These are phyloP conservation scores for Candolleomyces efflorescens DNA, from an alignment of 768 basidiomycete genomes.

Conservation along the genomic window DNA sequence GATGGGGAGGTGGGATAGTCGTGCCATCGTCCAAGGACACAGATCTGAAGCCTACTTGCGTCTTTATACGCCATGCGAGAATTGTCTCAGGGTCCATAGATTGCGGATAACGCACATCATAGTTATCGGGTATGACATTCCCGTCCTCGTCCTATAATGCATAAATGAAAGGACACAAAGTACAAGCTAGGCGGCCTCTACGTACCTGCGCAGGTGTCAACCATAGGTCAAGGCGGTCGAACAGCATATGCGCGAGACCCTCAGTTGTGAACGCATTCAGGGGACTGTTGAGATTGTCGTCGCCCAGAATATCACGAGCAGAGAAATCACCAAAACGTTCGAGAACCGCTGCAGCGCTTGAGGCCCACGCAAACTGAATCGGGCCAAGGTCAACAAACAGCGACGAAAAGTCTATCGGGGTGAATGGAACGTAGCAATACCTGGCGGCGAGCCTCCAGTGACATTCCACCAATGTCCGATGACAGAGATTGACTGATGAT, in stretches of 20 bases:
- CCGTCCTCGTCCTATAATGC: not conserved
- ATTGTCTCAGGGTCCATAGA: not conserved
- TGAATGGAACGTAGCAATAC: not conserved
- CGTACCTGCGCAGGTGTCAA: constrained; percentile 2
- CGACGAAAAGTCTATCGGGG: too few relatives aligned
- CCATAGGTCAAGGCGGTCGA: constrained; percentile 2
- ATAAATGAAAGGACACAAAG: not conserved
- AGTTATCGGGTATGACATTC: too few relatives aligned
- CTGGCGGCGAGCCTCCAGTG: not conserved
- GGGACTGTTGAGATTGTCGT: constrained; percentile 4
- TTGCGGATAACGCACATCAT: not conserved
- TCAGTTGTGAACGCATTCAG: constrained; percentile 4
- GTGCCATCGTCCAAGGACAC: not conserved
- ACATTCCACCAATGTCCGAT: not conserved
- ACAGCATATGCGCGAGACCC: not conserved
- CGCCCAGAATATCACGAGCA: not conserved
- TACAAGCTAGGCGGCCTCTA: not conserved
- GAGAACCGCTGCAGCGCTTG: not conserved
- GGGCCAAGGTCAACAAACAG: not conserved
- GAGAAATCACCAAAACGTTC: constrained; percentile 4
- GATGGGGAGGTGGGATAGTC: constrained; percentile 21
- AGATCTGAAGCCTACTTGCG: not conserved
- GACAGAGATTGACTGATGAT: constrained; percentile 7
- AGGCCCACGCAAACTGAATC: constrained; percentile 6
- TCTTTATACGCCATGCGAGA: not conserved